A percentile compares a stretch with the other conserved stretches of the same genome.
Evolutionary conservation across 2,329 filamentous ascomycete genomes (phyloP).

Genomic region (Aspergillus terreus): DNA sequence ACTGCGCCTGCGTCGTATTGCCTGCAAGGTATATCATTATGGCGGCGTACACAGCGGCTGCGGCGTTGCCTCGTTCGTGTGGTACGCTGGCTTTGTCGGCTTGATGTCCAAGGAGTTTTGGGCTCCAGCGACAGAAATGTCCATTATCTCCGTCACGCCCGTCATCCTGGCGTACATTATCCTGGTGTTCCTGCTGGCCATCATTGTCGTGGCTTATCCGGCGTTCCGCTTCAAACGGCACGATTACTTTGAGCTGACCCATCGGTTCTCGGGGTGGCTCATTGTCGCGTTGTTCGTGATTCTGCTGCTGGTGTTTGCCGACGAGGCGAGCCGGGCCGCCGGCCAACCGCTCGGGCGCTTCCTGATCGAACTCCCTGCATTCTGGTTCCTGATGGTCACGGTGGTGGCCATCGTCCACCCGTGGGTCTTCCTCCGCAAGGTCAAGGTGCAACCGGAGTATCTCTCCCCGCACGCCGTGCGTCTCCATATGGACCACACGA

Average conservation of each 20-base stretch:
- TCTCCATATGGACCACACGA: conserved; percentile 64
- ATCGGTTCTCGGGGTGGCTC: conserved; percentile 72
- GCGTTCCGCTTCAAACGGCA: conserved; percentile 60
- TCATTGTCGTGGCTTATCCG: conserved; percentile 63
- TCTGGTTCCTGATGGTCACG: conserved; percentile 67
- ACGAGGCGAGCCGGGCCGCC: conserved; percentile 36
- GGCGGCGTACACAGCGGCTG: conserved; percentile 54
- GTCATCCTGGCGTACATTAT: conserved; percentile 57
- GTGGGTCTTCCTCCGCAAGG: conserved; percentile 68
- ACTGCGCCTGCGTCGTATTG: conserved; percentile 42
- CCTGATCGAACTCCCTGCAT: conserved; percentile 48
- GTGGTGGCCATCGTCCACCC: conserved; percentile 66
- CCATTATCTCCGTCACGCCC: conserved; percentile 35
- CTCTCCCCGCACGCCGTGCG: conserved; percentile 70
- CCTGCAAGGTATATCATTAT: conserved; percentile 52
- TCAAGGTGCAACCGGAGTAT: conserved; percentile 61
- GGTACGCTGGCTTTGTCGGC: conserved; percentile 42
- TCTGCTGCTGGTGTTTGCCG: conserved; percentile 55
- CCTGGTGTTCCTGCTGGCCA: conserved; percentile 53
- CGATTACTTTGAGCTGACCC: conserved; percentile 66
- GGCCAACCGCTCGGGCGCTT: conserved; percentile 34
- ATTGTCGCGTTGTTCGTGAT: conserved; percentile 63
- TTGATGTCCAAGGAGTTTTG: conserved; percentile 33
- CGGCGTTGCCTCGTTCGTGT: conserved; percentile 46
- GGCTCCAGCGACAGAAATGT: conserved; percentile 14